Evolutionary conservation across 345 rosid genomes (phyloP).

Genomic region (Citrus australasica): DNA sequence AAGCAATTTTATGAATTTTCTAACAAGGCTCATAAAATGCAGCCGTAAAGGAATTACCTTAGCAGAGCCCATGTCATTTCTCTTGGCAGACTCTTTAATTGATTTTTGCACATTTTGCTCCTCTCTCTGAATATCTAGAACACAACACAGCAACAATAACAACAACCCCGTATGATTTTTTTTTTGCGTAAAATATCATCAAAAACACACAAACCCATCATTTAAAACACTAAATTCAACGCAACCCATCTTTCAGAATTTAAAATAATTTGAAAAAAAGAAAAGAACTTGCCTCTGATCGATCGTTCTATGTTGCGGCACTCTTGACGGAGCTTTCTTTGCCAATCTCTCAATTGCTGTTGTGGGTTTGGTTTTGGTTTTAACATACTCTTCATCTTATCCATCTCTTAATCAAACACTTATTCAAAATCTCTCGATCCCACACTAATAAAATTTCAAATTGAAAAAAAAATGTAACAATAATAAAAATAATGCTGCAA

Average conservation of each 20-base stretch:
- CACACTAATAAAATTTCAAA: neutral
- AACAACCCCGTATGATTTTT: neutral
- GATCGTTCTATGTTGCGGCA: conserved; percentile 40
- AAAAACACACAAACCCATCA: neutral
- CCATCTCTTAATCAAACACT: conserved; percentile 22
- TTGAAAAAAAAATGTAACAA: neutral
- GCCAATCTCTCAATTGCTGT: conserved; percentile 44
- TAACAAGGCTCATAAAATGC: neutral
- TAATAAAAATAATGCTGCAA: too few species aligned
- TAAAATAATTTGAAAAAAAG: neutral
- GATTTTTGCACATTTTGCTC: conserved; percentile 41
- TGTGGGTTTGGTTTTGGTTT: conserved; percentile 39
- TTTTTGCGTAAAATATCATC: neutral
- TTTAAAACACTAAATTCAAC: neutral
- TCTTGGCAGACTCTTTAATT: conserved; percentile 39
- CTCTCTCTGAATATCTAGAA: conserved; percentile 45
- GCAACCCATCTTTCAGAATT: neutral
- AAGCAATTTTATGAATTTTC: neutral
- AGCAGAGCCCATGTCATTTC: conserved; percentile 5
- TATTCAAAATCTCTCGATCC: neutral
- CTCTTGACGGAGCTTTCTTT: conserved; percentile 43
- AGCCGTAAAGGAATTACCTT: neutral
- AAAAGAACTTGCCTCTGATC: conserved; percentile 30
- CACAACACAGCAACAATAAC: neutral
- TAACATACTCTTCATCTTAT: conserved; percentile 32